phyloP scores from a whole-genome alignment of 805 yeast genomes.

The Yamadazyma takamatsuzukensis region DNA sequence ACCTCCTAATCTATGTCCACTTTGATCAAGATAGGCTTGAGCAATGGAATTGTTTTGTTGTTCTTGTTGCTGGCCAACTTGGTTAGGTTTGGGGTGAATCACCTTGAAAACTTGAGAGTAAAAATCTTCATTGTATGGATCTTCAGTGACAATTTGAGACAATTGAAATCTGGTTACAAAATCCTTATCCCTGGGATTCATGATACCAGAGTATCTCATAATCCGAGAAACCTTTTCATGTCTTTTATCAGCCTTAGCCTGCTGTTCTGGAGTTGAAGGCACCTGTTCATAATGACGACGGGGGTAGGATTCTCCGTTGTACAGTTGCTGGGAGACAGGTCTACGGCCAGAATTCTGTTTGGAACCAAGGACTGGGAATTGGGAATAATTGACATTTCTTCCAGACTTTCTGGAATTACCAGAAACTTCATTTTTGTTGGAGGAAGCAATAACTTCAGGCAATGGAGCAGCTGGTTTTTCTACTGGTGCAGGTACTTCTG shows the following conservation, averaged over 20 bases:
- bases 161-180: constrained; percentile 91
- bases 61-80: constrained; percentile 42
- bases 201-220: constrained; percentile 81
- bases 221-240: constrained; percentile 74
- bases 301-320: constrained; percentile 9
- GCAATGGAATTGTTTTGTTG: constrained; percentile 79
- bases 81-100: constrained; percentile 50
- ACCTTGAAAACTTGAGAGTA: constrained; percentile 87
- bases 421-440: constrained; percentile 9
- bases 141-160: constrained; percentile 93
- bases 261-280: constrained; percentile 60
- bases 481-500: constrained; percentile 1
- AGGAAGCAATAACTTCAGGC: constrained; percentile 11
- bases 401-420: constrained; percentile 6
- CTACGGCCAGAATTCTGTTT: constrained; percentile 22
- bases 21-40: constrained; percentile 83
- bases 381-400: constrained; percentile 36
- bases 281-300: constrained; percentile 18
- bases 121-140: constrained; percentile 95
- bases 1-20: constrained; percentile 88
- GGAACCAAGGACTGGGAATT: constrained; percentile 54
- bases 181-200: constrained; percentile 97
- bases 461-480: constrained; percentile 7
- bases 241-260: constrained; percentile 60
- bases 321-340: constrained; percentile 17